Base-by-base conservation (phyloP, 257 asterid genomes). In the Capsicum pubescens region DNA sequence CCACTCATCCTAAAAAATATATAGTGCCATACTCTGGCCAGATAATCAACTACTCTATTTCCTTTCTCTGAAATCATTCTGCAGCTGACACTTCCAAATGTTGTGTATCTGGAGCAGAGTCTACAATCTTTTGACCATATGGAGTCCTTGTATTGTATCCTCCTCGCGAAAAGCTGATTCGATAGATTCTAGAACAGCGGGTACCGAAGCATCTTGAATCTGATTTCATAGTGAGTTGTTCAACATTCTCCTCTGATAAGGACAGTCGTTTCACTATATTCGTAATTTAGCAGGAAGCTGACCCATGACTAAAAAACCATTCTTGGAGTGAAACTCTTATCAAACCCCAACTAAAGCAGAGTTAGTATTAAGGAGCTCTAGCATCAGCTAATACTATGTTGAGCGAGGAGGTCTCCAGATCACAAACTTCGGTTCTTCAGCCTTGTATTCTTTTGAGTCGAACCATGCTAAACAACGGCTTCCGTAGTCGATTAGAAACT, bases 41-140 rank as follows among this genome's bases (percentile, higher is more conserved):
- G 54, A 68, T 36, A 69, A 69, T 69, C 55, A 69, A 17, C 26
- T 69, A 16, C 78, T 39, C 55, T 4, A 69, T 69, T 42, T 69
- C 15, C 78, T 16, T 68, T 39, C 14, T 68, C 76, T 68, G 76
- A 16, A 69, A 16, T 69, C 55, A 39, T 69, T 69, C 55, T 69
- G 55, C 15, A 39, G 55, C 32, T 69, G 54, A 69, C 13, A 17
- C 26, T 39, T 69, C 77, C 21, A 69, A 39, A 8, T 15, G 77
- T 13, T 8, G 54, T 46, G 19, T n/a, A 69, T 26, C 77, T 39
- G 8, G 50, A 39, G 32, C 14, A 8, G 77, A 8, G 54, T 39
- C 54, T 15, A 39, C 54, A 17, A 68, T 68, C 77, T 39, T 39
- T 69, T 69, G 77, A 39, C 77, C 55, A 68, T 26, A 39, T 42